Evolutionary conservation across 2,329 filamentous ascomycete genomes (phyloP).

Genomic region (Aspergillus arachidicola): DNA sequence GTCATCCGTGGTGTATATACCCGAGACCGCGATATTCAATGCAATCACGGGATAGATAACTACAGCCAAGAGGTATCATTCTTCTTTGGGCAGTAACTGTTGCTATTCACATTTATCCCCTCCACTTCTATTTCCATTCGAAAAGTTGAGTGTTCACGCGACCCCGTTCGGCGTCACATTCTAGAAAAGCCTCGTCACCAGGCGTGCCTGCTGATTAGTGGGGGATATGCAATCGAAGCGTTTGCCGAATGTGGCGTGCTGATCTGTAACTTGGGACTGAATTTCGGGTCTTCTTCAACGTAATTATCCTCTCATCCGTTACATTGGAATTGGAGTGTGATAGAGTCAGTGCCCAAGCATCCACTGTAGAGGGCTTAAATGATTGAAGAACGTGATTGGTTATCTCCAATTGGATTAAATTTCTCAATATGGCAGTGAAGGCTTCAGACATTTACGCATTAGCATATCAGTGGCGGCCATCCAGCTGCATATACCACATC

Average conservation of each 20-base stretch:
- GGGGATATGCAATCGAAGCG: not conserved
- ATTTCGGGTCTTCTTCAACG: not conserved
- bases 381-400: too few species aligned
- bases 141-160: not conserved
- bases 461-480: not conserved
- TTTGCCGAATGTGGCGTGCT: not conserved
- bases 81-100: not conserved
- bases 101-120: not conserved
- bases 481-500: too few species aligned
- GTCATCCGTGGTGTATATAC: not conserved
- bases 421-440: not conserved
- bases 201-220: not conserved
- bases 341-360: not conserved
- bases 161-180: not conserved
- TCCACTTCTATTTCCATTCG: not conserved
- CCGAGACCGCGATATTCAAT: not conserved
- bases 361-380: too few species aligned
- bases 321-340: not conserved
- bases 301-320: not conserved
- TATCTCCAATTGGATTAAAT: not conserved
- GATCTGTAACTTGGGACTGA: not conserved
- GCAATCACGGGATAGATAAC: not conserved
- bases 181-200: not conserved
- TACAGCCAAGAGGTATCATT: slow-evolving; percentile 1
- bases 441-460: not conserved